phyloP scores from a whole-genome alignment of 2,329 filamentous ascomycete species.

The Talaromyces amestolkiae region DNA sequence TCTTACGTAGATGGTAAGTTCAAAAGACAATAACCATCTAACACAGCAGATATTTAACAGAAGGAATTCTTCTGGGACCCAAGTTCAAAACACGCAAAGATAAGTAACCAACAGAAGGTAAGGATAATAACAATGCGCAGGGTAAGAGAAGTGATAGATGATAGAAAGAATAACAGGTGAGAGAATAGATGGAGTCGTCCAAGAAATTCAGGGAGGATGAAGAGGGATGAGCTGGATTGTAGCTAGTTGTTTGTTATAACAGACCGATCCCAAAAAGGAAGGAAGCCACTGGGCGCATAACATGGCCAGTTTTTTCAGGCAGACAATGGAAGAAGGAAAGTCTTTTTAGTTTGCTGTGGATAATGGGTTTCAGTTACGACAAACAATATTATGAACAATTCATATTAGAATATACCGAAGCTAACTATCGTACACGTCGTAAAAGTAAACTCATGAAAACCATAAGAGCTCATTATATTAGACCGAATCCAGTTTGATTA shows the following conservation, averaged over 20 bases:
- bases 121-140: background rate
- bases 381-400: background rate
- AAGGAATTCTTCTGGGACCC: background rate
- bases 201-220: background rate
- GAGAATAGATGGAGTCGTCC: background rate
- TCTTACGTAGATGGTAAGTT: background rate
- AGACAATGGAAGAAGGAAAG: background rate
- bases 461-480: background rate
- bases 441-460: background rate
- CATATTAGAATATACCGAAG: background rate
- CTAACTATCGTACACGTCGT: constrained; percentile 9
- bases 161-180: background rate
- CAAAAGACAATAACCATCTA: background rate
- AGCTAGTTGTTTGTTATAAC: background rate
- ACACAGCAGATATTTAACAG: background rate
- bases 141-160: background rate
- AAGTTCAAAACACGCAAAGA: background rate
- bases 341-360: background rate
- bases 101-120: background rate
- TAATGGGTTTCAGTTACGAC: background rate
- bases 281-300: background rate
- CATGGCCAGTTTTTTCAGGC: background rate
- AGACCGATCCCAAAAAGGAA: constrained; percentile 7
- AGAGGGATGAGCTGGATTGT: background rate
- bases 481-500: background rate